Percentiles rank a stretch among this genome's conserved stretches.
Evolutionary conservation across 1,284 basidiomycete species (phyloP).

Genomic region (Rhizoctonia solani): DNA sequence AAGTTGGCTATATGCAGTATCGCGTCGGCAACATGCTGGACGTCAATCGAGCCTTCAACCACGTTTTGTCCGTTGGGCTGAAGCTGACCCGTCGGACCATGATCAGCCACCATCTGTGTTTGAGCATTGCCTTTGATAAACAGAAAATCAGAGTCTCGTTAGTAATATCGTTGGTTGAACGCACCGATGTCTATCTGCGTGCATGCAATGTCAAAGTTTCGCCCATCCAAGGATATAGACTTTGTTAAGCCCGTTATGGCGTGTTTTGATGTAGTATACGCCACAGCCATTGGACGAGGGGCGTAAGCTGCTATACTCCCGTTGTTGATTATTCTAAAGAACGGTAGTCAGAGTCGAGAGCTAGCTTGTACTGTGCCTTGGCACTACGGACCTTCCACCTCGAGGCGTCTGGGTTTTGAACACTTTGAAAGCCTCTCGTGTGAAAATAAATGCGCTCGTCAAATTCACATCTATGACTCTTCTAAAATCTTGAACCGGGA

Average conservation of each 20-base stretch:
- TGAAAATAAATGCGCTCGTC: slow-evolving; percentile 72
- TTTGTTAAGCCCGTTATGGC: slow-evolving; percentile 77
- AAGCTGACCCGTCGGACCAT: slow-evolving; percentile 53
- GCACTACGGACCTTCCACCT: slow-evolving; percentile 56
- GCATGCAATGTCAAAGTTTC: slow-evolving; percentile 70
- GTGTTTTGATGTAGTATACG: slow-evolving; percentile 80
- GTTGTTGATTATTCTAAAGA: slow-evolving; percentile 77
- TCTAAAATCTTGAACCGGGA: slow-evolving; percentile 64
- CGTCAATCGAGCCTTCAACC: slow-evolving; percentile 68
- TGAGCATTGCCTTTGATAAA: slow-evolving; percentile 63
- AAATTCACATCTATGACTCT: slow-evolving; percentile 72
- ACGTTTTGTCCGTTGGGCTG: slow-evolving; percentile 69
- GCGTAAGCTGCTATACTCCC: slow-evolving; percentile 76
- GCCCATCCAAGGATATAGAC: slow-evolving; percentile 73
- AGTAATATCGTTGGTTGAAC: not conserved
- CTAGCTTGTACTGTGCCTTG: not conserved
- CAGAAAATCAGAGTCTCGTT: not conserved
- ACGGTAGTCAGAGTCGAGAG: not conserved
- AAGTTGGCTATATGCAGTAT: slow-evolving; percentile 72
- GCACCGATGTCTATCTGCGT: slow-evolving; percentile 81
- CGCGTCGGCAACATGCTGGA: slow-evolving; percentile 68
- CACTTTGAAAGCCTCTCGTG: slow-evolving; percentile 69
- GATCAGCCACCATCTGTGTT: slow-evolving; percentile 59
- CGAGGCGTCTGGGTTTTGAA: slow-evolving; percentile 75
- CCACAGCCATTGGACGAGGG: slow-evolving; percentile 66